Evolutionary conservation across 805 yeast species (phyloP).

Genomic region (Alloascoidea hylecoeti): DNA sequence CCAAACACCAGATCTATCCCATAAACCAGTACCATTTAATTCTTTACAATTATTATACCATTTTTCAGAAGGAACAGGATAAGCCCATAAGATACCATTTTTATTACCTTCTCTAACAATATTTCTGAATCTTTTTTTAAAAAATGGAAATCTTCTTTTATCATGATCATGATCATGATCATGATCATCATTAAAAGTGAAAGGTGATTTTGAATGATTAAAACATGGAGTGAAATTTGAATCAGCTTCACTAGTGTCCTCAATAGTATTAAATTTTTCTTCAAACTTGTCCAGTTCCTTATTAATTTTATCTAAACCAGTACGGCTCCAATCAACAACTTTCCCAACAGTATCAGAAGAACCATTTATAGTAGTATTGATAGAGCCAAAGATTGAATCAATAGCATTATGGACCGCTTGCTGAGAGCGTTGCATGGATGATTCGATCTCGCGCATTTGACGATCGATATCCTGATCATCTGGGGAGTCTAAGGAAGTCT

Average conservation of each 20-base stretch:
- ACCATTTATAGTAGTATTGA: no score
- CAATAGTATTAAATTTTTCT: no score
- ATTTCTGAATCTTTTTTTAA: background rate
- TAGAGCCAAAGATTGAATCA: constrained; percentile 1
- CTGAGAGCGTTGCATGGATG: background rate
- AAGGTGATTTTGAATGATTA: no score
- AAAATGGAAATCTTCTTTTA: background rate
- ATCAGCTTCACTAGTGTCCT: background rate
- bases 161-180: background rate
- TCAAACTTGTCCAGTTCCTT: background rate
- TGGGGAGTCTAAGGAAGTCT: no score
- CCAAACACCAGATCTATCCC: constrained; percentile 87
- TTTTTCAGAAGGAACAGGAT: constrained; percentile 41
- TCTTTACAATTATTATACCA: constrained; percentile 51
- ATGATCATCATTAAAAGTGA: no score
- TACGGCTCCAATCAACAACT: background rate
- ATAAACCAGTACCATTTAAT: constrained; percentile 54
- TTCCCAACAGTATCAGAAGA: background rate
- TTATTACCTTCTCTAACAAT: constrained; percentile 1
- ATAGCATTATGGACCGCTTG: constrained; percentile 1
- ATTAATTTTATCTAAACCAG: background rate
- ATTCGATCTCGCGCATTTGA: no score
- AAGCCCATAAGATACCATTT: constrained; percentile 22
- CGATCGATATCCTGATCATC: no score
- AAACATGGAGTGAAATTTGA: background rate